These are phyloP conservation scores for Colletotrichum sp. DNA, from an alignment of 2,329 filamentous ascomycete genomes.

Conservation along the genomic window DNA sequence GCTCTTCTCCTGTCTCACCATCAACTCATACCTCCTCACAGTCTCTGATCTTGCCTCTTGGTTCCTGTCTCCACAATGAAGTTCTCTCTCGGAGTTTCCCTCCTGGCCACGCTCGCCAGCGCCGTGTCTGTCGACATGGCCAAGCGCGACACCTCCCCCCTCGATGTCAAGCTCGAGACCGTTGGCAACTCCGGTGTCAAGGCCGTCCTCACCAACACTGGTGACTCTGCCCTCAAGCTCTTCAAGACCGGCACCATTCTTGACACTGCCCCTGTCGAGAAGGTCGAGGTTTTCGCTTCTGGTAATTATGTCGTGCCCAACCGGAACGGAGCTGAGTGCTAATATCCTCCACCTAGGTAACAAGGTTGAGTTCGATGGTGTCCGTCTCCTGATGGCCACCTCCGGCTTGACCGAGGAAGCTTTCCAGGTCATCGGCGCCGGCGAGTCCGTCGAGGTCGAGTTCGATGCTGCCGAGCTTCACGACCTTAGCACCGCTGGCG, in stretches of 20 bases:
- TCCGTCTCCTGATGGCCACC: constrained; percentile 54
- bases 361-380: constrained; percentile 54
- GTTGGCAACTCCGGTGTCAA: constrained; percentile 53
- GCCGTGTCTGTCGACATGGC: constrained; percentile 18
- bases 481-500: constrained; percentile 55
- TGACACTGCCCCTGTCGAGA: constrained; percentile 53
- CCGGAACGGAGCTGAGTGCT: background rate
- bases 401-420: constrained; percentile 49
- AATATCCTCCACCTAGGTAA: constrained; percentile 18
- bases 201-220: constrained; percentile 55
- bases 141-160: constrained; percentile 26
- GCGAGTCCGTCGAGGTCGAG: constrained; percentile 54
- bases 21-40: background rate
- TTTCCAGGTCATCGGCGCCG: constrained; percentile 54
- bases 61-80: constrained; percentile 1
- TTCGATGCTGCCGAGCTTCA: constrained; percentile 63
- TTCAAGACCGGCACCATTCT: constrained; percentile 55
- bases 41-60: background rate
- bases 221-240: constrained; percentile 47
- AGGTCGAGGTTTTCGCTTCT: constrained; percentile 50
- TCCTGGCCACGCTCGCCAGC: constrained; percentile 12
- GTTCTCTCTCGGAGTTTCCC: constrained; percentile 6
- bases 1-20: background rate
- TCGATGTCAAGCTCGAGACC: constrained; percentile 45
- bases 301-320: constrained; percentile 31